Conservation (phyloP, 108 stramenopile species). For the Skeletonema marinoi region DNA sequence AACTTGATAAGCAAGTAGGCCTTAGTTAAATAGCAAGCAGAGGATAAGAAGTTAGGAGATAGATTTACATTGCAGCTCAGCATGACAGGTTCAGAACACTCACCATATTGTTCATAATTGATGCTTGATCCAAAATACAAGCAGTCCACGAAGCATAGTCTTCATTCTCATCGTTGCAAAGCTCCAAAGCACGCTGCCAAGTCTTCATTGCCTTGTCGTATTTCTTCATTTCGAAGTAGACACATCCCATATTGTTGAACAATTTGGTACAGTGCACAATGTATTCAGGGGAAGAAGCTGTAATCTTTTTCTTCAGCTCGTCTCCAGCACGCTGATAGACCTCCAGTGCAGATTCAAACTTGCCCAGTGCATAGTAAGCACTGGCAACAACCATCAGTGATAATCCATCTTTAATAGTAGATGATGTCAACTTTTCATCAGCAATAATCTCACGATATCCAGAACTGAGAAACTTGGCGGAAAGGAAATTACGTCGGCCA, state of each 20-base stretch:
- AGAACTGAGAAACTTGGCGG: conserved; percentile 35
- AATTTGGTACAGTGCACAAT: conserved; percentile 42
- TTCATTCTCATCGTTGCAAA: conserved; percentile 41
- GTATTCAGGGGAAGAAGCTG: conserved; percentile 27
- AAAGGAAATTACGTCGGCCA: conserved; percentile 28
- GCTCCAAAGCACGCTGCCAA: conserved; percentile 40
- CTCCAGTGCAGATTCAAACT: conserved; percentile 36
- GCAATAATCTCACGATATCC: conserved; percentile 44
- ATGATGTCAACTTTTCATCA: conserved; percentile 16
- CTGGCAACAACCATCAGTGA: conserved; percentile 44
- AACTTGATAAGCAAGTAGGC: conserved; percentile 44
- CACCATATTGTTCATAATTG: conserved; percentile 53
- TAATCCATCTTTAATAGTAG: conserved; percentile 24
- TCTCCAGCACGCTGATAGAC: conserved; percentile 41
- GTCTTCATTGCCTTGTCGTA: conserved; percentile 54
- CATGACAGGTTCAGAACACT: background rate
- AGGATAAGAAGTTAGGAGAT: background rate
- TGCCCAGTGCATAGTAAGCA: conserved; percentile 46
- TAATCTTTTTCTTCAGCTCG: conserved; percentile 37
- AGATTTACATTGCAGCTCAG: background rate
- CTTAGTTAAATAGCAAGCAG: background rate
- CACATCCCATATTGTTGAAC: conserved; percentile 50
- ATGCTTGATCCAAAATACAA: conserved; percentile 45
- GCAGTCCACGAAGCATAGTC: conserved; percentile 36
- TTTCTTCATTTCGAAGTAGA: conserved; percentile 49